phyloP scores from a whole-genome alignment of 768 basidiomycete genomes.

The Gautieria morchelliformis region DNA sequence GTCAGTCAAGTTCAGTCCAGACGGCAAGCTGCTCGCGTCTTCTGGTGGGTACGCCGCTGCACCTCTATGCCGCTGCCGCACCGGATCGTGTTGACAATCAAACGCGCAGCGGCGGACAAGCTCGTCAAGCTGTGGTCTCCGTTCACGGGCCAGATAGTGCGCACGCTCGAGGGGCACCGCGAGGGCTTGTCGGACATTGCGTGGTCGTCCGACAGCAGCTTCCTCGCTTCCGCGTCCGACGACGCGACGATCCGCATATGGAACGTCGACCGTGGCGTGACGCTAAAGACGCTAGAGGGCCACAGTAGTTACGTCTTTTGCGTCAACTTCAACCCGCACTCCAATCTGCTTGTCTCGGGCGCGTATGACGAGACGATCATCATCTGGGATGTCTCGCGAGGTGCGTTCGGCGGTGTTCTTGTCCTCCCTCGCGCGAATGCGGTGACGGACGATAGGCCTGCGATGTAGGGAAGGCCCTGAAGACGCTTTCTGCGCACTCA shows the following conservation, averaged over 20 bases:
- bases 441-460: neutral
- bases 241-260: conserved; percentile 85
- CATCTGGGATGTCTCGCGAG: conserved; percentile 93
- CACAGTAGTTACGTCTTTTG: conserved; percentile 96
- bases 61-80: conserved; percentile 3
- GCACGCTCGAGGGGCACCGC: conserved; percentile 63
- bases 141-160: conserved; percentile 59
- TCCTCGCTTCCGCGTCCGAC: conserved; percentile 87
- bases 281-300: conserved; percentile 60
- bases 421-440: neutral
- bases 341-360: conserved; percentile 86
- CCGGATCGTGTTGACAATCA: conserved; percentile 16
- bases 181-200: conserved; percentile 86
- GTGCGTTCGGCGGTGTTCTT: conserved; percentile 28
- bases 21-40: conserved; percentile 75
- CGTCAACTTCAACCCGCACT: conserved; percentile 83
- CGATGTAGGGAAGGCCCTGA: conserved; percentile 63
- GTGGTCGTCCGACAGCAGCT: conserved; percentile 76
- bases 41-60: conserved; percentile 49
- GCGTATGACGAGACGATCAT: conserved; percentile 93
- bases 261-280: conserved; percentile 61
- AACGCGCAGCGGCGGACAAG: conserved; percentile 72
- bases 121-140: conserved; percentile 74
- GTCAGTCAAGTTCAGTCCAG: conserved; percentile 79
- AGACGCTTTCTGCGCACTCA: conserved; percentile 89